These are phyloP conservation scores for Nicotiana otophora DNA, from an alignment of 257 asterid species.

Conservation along the genomic window DNA sequence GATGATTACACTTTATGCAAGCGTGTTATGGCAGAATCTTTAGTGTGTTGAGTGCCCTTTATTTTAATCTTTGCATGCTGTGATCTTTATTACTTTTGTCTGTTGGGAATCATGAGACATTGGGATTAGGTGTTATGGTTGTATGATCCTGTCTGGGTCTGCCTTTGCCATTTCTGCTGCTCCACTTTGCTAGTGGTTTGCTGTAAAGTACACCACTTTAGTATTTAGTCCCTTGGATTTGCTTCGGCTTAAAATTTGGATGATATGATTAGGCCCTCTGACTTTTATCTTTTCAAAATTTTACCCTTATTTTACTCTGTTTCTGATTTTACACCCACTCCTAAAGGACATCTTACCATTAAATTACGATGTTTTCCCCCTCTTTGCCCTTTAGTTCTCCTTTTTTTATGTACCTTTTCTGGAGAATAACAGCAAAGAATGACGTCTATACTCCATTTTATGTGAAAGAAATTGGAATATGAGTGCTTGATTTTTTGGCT, in stretches of 20 bases:
- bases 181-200: constrained; percentile 1
- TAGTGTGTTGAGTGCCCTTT: not conserved
- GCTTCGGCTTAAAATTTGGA: not conserved
- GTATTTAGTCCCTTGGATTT: not conserved
- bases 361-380: not conserved
- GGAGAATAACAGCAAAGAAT: not conserved
- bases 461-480: not conserved
- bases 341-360: not conserved
- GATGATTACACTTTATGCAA: constrained; percentile 11
- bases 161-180: not conserved
- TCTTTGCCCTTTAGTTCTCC: not conserved
- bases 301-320: not conserved
- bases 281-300: not conserved
- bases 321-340: not conserved
- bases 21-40: constrained; percentile 8
- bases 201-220: constrained; percentile 5
- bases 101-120: constrained; percentile 9
- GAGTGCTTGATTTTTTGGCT: too few species aligned
- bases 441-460: not conserved
- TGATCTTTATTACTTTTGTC: constrained; percentile 3
- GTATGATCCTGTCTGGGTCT: not conserved
- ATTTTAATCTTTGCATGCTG: constrained; percentile 5
- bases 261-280: not conserved
- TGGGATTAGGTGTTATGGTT: not conserved
- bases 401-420: not conserved